Evolutionary conservation across 1,284 basidiomycete genomes (phyloP), one percentile per base, ranked within the genome.

Genomic region (Apiotrichum sp.): DNA sequence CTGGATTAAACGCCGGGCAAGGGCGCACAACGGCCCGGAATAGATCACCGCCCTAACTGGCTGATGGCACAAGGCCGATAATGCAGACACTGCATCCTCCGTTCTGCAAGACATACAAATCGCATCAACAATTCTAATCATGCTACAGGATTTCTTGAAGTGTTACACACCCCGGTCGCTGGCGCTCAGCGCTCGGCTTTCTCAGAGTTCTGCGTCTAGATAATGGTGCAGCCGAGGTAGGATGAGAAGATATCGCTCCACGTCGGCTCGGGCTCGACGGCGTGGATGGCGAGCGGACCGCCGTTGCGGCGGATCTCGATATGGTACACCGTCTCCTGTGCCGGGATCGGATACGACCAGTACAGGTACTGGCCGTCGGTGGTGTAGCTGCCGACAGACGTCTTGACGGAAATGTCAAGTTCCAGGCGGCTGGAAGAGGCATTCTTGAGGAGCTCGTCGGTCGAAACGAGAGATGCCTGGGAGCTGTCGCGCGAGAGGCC

Each of bases 261-360:
- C 16, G 40, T 22, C 29, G 50, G 42, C 16, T 49, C 39, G 4
- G 32, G 39, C n/a, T 50, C 32, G 7, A 31, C 33, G 39, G n/a
- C 43, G 40, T 57, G 54, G 29, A 40, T 31, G 6, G 40, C 11
- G 3, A 61, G 40, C 1, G 80, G 79, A 0, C 88, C 88, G 1
- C 83, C 84, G 3, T 74, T 70, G 56, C 89, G 78, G 65, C 72
- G 80, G 52, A 93, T 79, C 65, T 83, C 82, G 53, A 92, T 83
- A 41, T 80, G 82, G 68, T 86, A 84, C 69, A 84, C 81, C 62
- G 73, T 72, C 53, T 78, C 77, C 29, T 64, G 65, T 4, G 65
- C 69, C 1, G 89, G 88, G 0, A 84, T 80, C 35, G 81, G 80
- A 71, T 96, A 93, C 81, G 84, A 92, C 93, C 93, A 98, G 63